phyloP scores from a whole-genome alignment of 2,329 filamentous ascomycete species.

The Claviceps pazoutovae region DNA sequence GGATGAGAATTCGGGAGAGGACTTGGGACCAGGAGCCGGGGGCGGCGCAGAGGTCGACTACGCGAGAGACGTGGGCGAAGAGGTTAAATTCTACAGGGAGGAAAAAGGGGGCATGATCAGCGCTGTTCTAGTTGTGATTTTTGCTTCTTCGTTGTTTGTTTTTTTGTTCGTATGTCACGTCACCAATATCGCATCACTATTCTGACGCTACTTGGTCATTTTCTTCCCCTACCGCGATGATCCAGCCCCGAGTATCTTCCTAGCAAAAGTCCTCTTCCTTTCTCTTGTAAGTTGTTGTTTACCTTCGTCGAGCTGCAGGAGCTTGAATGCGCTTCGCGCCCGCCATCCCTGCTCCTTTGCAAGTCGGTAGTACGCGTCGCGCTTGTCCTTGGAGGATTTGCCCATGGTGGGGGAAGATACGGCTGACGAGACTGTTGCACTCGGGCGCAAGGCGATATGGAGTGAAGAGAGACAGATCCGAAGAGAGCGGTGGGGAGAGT shows the following conservation, averaged over 20 bases:
- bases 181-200: background rate
- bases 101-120: background rate
- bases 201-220: background rate
- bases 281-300: background rate
- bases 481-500: background rate
- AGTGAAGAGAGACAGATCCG: background rate
- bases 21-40: slow-evolving; percentile 98
- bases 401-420: slow-evolving; percentile 46
- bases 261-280: no score
- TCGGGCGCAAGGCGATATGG: no score
- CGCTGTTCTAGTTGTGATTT: background rate
- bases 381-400: slow-evolving; percentile 97
- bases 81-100: slow-evolving; percentile 66
- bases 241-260: no score
- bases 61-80: slow-evolving; percentile 76
- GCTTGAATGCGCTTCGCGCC: slow-evolving; percentile 89
- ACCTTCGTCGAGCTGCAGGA: slow-evolving; percentile 85
- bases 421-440: no score
- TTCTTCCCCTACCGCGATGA: background rate
- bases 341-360: slow-evolving; percentile 99
- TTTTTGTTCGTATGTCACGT: background rate
- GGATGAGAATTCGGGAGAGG: slow-evolving; percentile 81
- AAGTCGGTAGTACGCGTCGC: slow-evolving; percentile 92
- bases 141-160: slow-evolving; percentile 4
- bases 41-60: slow-evolving; percentile 91